phyloP scores from a whole-genome alignment of 805 yeast species.

The Sugiyamaella marilandica region DNA sequence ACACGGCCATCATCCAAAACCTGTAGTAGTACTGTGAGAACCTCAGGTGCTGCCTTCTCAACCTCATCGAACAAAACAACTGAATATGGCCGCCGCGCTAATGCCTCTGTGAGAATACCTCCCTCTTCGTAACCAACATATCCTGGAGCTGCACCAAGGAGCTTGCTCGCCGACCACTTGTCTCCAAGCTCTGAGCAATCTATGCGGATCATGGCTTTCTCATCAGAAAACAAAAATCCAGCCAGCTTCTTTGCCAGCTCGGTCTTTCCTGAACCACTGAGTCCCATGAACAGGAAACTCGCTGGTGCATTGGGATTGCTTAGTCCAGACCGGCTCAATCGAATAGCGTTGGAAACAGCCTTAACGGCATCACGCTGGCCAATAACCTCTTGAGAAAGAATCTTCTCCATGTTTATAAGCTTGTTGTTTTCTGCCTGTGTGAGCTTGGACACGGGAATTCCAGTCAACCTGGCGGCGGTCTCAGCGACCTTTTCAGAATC shows the following conservation, averaged over 20 bases:
- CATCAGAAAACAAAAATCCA: conserved; percentile 92
- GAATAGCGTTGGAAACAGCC: conserved; percentile 92
- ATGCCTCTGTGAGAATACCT: conserved; percentile 89
- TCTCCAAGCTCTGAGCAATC: conserved; percentile 96
- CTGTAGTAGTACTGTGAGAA: conserved; percentile 84
- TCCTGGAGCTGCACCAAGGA: conserved; percentile 97
- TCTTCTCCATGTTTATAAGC: conserved; percentile 91
- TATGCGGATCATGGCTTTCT: conserved; percentile 92
- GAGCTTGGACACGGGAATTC: conserved; percentile 91
- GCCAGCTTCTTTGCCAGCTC: conserved; percentile 96
- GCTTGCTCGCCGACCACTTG: conserved; percentile 91
- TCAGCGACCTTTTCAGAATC: conserved; percentile 92
- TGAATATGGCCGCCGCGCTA: conserved; percentile 87
- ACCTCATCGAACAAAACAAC: conserved; percentile 97
- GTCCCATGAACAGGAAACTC: conserved; percentile 88
- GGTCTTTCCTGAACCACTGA: conserved; percentile 97
- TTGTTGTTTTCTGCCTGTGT: conserved; percentile 94
- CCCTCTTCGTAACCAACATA: conserved; percentile 97
- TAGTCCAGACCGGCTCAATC: conserved; percentile 89
- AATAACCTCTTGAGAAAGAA: conserved; percentile 74
- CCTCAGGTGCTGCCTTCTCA: conserved; percentile 98
- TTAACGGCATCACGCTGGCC: conserved; percentile 95
- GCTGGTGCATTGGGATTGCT: conserved; percentile 97
- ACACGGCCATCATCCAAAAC: conserved; percentile 95
- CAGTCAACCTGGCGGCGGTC: conserved; percentile 93